Evolutionary conservation across 768 basidiomycete species (phyloP).

Genomic region (Boletus subcaerulescens): DNA sequence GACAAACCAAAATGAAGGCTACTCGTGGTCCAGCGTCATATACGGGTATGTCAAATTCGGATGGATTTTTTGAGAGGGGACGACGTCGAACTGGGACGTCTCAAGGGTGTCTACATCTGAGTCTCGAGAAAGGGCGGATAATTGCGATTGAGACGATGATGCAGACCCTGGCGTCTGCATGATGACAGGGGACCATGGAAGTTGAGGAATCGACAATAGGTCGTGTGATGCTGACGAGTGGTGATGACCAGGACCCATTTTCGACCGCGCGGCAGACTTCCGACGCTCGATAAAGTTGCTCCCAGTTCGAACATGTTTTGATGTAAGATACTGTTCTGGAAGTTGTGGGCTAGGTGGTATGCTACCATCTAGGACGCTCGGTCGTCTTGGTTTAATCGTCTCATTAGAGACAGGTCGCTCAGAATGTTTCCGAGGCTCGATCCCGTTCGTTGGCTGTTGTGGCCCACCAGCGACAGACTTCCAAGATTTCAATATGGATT

Average conservation of each 20-base stretch:
- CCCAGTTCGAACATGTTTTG: slow-evolving; percentile 32
- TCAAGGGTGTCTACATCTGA: slow-evolving; percentile 45
- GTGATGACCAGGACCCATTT: slow-evolving; percentile 16
- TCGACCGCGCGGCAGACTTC: slow-evolving; percentile 20
- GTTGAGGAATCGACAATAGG: slow-evolving; percentile 15
- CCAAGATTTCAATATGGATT: slow-evolving; percentile 71
- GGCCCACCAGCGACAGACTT: slow-evolving; percentile 44
- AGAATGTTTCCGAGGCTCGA: slow-evolving; percentile 37
- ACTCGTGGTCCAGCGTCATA: slow-evolving; percentile 46
- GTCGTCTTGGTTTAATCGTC: slow-evolving; percentile 40
- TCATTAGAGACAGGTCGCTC: slow-evolving; percentile 37
- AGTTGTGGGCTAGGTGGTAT: slow-evolving; percentile 65
- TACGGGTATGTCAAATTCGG: slow-evolving; percentile 56
- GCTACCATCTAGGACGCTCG: slow-evolving; percentile 44
- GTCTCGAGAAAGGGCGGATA: slow-evolving; percentile 23
- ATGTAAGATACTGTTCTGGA: slow-evolving; percentile 46
- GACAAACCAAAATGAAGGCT: slow-evolving; percentile 17
- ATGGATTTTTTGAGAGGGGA: slow-evolving; percentile 47
- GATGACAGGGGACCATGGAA: slow-evolving; percentile 11
- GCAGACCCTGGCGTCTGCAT: slow-evolving; percentile 19
- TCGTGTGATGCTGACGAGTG: slow-evolving; percentile 33
- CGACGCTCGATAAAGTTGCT: slow-evolving; percentile 31
- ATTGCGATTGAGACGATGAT: slow-evolving; percentile 29
- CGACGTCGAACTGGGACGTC: slow-evolving; percentile 64
- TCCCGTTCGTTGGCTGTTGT: slow-evolving; percentile 26